Evolutionary conservation across 2,329 filamentous ascomycete species (phyloP).

Genomic region (Colletotrichum viniferum): DNA sequence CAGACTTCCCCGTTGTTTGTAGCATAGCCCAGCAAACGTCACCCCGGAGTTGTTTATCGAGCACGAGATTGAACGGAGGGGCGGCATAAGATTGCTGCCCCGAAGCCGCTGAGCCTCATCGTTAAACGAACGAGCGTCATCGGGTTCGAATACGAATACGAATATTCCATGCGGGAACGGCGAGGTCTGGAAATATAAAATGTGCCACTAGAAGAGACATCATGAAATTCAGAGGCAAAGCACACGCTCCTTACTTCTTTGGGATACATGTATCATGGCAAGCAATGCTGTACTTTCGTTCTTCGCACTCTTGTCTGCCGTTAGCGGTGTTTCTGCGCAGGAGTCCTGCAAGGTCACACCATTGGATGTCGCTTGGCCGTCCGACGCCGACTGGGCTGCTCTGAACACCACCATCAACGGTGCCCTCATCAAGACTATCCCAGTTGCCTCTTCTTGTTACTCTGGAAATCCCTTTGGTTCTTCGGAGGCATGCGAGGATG

Average conservation of each 20-base stretch:
- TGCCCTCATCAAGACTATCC: constrained; percentile 45
- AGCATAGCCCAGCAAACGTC: neutral
- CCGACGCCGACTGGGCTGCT: constrained; percentile 34
- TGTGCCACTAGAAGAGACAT: neutral
- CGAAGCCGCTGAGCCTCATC: neutral
- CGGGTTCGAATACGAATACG: neutral
- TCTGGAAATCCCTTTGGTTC: constrained; percentile 21
- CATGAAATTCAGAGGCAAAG: too few relatives aligned
- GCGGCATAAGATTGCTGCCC: neutral
- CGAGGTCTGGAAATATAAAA: neutral
- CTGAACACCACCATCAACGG: constrained; percentile 51
- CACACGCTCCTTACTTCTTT: neutral
- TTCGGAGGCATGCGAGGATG: neutral
- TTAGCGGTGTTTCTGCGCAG: neutral
- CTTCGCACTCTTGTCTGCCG: neutral
- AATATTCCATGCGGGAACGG: neutral
- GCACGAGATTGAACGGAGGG: neutral
- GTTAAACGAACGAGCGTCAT: neutral
- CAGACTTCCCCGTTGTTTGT: neutral
- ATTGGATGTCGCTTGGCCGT: constrained; percentile 2
- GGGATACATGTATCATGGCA: neutral
- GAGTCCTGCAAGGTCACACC: constrained; percentile 4
- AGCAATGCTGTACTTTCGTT: neutral
- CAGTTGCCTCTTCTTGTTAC: constrained; percentile 52
- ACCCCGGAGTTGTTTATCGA: neutral